Percentiles rank a stretch among this genome's conserved stretches.
Conservation (phyloP, 2,329 filamentous ascomycete species). For the Pestalotiopsis sp. region DNA sequence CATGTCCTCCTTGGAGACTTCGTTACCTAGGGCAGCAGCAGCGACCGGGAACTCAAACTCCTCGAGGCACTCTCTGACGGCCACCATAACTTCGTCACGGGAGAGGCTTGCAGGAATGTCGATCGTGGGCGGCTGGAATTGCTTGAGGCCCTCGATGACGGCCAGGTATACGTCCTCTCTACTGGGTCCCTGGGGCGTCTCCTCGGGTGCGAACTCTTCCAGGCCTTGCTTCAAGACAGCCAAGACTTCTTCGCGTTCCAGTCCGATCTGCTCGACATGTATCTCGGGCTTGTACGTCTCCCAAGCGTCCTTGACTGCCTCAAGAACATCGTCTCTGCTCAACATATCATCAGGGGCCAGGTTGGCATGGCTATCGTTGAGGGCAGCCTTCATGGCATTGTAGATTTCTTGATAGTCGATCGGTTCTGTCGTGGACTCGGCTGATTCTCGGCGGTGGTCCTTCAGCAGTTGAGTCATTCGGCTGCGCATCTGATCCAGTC, state of each 20-base stretch:
- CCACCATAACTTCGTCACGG: slow-evolving; percentile 79
- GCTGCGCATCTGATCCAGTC: slow-evolving; percentile 78
- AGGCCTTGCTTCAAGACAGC: slow-evolving; percentile 85
- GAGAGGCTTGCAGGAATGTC: slow-evolving; percentile 71
- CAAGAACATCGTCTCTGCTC: slow-evolving; percentile 80
- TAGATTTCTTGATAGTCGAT: slow-evolving; percentile 86
- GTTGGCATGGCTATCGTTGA: slow-evolving; percentile 60
- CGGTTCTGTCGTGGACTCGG: slow-evolving; percentile 60
- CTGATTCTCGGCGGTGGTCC: slow-evolving; percentile 72
- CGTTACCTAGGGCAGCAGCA: slow-evolving; percentile 52
- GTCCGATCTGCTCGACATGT: slow-evolving; percentile 83
- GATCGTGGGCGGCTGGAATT: slow-evolving; percentile 73
- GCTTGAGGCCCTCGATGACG: slow-evolving; percentile 81
- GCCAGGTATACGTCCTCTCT: slow-evolving; percentile 85
- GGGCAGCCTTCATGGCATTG: slow-evolving; percentile 77
- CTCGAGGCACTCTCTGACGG: slow-evolving; percentile 83
- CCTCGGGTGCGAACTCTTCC: slow-evolving; percentile 68
- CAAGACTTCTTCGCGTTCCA: slow-evolving; percentile 89
- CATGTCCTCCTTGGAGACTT: slow-evolving; percentile 64
- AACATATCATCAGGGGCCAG: slow-evolving; percentile 52
- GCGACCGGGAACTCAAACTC: slow-evolving; percentile 77
- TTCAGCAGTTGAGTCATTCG: slow-evolving; percentile 81
- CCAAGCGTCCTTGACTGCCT: slow-evolving; percentile 87
- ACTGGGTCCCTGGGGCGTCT: slow-evolving; percentile 62
- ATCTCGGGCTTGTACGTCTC: slow-evolving; percentile 95